phyloP scores from a whole-genome alignment of 495 filamentous ascomycete species.

The Gamarada debralockiae region DNA sequence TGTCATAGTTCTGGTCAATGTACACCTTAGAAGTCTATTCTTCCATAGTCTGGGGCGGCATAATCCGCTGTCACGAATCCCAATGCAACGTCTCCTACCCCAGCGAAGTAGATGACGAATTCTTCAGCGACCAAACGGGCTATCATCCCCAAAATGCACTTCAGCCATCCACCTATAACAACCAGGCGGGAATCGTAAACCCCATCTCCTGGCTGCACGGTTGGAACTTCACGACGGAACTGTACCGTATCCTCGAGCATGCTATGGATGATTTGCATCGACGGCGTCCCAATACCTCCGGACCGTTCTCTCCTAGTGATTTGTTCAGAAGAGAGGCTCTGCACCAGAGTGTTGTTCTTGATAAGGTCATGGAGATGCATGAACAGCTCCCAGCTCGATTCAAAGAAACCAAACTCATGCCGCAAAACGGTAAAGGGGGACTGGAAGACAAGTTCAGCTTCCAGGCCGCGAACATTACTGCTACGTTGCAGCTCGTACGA shows the following conservation, averaged over 20 bases:
- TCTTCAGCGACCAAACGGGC: slow-evolving; percentile 28
- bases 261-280: slow-evolving; percentile 34
- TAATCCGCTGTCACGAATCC: slow-evolving; percentile 40
- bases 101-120: slow-evolving; percentile 40
- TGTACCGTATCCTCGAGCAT: slow-evolving; percentile 47
- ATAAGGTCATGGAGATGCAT: slow-evolving; percentile 38
- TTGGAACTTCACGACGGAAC: slow-evolving; percentile 49
- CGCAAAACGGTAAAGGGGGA: neutral
- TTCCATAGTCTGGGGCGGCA: slow-evolving; percentile 42
- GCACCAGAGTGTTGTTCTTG: slow-evolving; percentile 31
- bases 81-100: slow-evolving; percentile 42
- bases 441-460: slow-evolving; percentile 44
- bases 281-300: slow-evolving; percentile 15
- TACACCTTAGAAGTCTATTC: slow-evolving; percentile 49
- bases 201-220: slow-evolving; percentile 41
- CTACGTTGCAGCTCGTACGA: slow-evolving; percentile 45
- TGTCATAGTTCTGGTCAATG: slow-evolving; percentile 46
- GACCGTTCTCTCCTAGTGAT: slow-evolving; percentile 25
- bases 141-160: slow-evolving; percentile 8
- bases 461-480: slow-evolving; percentile 50
- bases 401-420: slow-evolving; percentile 26
- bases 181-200: no score
- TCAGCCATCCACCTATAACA: neutral
- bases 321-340: slow-evolving; percentile 17
- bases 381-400: slow-evolving; percentile 35